These are phyloP conservation scores for Rhodotorula graminis DNA, from an alignment of 768 basidiomycete genomes.

Conservation along the genomic window DNA sequence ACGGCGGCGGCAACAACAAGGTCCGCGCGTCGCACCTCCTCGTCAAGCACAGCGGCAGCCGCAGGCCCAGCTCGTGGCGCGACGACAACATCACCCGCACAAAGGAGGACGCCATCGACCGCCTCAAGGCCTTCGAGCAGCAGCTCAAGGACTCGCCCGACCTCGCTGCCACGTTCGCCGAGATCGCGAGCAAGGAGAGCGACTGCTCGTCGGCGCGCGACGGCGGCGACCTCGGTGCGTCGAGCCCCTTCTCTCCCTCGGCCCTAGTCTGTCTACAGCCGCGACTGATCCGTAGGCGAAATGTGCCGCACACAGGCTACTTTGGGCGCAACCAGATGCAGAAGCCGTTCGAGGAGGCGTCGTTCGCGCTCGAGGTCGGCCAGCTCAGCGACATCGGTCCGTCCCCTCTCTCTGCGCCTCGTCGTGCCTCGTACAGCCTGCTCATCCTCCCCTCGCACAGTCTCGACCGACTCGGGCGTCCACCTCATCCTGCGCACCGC, in stretches of 20 bases:
- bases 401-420: background rate
- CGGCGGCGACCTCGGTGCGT: conserved; percentile 68
- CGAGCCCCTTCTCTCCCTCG: too few species aligned
- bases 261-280: background rate
- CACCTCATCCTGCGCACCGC: conserved; percentile 73
- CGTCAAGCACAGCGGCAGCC: conserved; percentile 66
- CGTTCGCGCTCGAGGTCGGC: conserved; percentile 65
- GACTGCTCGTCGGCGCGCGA: conserved; percentile 83
- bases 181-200: conserved; percentile 69
- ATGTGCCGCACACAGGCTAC: conserved; percentile 48
- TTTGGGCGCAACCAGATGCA: conserved; percentile 91
- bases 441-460: conserved; percentile 30
- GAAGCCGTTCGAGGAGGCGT: conserved; percentile 88
- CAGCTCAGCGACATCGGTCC: conserved; percentile 64
- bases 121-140: conserved; percentile 61
- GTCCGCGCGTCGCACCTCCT: conserved; percentile 93
- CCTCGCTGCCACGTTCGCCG: conserved; percentile 59
- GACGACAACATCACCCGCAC: conserved; percentile 74
- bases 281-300: too few species aligned
- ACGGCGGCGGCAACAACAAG: conserved; percentile 49
- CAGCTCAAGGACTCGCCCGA: conserved; percentile 57
- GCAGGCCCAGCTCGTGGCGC: conserved; percentile 52
- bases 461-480: conserved; percentile 89
- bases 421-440: background rate
- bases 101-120: conserved; percentile 81